phyloP scores from a whole-genome alignment of 768 basidiomycete species.

The Dacryopinax primogenitus region DNA sequence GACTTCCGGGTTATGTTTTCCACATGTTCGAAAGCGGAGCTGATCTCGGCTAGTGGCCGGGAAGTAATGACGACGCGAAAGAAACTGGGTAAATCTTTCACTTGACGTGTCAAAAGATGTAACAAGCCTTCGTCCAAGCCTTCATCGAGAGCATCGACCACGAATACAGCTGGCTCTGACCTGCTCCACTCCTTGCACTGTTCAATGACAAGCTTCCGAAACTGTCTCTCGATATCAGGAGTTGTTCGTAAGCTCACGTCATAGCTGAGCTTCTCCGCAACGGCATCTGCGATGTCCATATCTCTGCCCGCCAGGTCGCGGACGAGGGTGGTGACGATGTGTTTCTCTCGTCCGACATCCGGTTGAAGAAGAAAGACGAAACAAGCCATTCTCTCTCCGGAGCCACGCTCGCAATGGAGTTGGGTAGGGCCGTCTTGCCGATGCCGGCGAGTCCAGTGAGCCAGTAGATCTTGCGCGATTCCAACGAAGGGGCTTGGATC shows the following conservation, averaged over 20 bases:
- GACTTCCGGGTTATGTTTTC: background rate
- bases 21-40: background rate
- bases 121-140: background rate
- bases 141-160: background rate
- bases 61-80: background rate
- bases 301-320: constrained; percentile 10
- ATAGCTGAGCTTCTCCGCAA: background rate
- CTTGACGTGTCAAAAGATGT: background rate
- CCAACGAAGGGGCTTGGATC: background rate
- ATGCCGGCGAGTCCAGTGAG: constrained; percentile 16
- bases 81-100: background rate
- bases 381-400: constrained; percentile 15
- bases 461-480: constrained; percentile 13
- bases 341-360: constrained; percentile 13
- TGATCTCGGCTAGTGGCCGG: background rate
- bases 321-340: constrained; percentile 10
- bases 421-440: constrained; percentile 17
- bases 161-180: background rate
- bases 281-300: background rate
- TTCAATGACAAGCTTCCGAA: background rate
- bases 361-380: constrained; percentile 22
- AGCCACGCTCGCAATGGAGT: constrained; percentile 12
- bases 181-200: background rate
- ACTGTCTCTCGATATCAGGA: background rate
- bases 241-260: background rate